phyloP scores from a whole-genome alignment of 768 basidiomycete genomes.

The Panaeolus papilionaceus region DNA sequence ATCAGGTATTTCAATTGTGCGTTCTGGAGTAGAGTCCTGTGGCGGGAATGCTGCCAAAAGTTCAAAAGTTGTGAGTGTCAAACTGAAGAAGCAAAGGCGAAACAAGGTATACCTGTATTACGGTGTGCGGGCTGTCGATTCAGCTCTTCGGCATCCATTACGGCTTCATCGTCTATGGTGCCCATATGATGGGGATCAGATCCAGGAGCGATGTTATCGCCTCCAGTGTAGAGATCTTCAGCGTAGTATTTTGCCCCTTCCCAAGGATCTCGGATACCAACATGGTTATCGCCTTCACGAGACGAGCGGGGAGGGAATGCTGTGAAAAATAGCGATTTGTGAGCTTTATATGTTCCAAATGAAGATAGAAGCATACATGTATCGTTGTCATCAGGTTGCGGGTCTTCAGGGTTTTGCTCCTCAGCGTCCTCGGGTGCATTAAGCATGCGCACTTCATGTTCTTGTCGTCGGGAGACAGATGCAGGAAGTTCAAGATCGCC shows the following conservation, averaged over 20 bases:
- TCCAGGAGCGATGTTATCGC: conserved; percentile 23
- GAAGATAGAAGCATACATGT: conserved; percentile 33
- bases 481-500: conserved; percentile 16
- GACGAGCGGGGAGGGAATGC: conserved; percentile 30
- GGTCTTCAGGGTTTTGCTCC: not conserved
- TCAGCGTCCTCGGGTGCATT: not conserved
- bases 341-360: conserved; percentile 4
- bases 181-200: conserved; percentile 30
- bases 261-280: conserved; percentile 44
- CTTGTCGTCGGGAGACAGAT: not conserved
- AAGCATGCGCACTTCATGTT: not conserved
- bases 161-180: conserved; percentile 21
- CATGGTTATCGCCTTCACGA: conserved; percentile 18
- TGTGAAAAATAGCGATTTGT: conserved; percentile 23
- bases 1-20: conserved; percentile 36
- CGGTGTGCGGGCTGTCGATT: conserved; percentile 20
- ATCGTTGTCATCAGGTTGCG: conserved; percentile 39
- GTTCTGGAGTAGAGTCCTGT: conserved; percentile 20
- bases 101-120: conserved; percentile 21
- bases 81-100: not conserved
- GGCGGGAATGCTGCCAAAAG: conserved; percentile 27
- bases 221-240: conserved; percentile 42
- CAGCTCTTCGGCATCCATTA: conserved; percentile 28
- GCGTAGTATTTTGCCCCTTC: conserved; percentile 39
- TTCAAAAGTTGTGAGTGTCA: not conserved